Percentiles rank a stretch among this genome's conserved stretches.
Conservation (phyloP, 2,329 filamentous ascomycete genomes). For the Penicillium vulpinum region DNA sequence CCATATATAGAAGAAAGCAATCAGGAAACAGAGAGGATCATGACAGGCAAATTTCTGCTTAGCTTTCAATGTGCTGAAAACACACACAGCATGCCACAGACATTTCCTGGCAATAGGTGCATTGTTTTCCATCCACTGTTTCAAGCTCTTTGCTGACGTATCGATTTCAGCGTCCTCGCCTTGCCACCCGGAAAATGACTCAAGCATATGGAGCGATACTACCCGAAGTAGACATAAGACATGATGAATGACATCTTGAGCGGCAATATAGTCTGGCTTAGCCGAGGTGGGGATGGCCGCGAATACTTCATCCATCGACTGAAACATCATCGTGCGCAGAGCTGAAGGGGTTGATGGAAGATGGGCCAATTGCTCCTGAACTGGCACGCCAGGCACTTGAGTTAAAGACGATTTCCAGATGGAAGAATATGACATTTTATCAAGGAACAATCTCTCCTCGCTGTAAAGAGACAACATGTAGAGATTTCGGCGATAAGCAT, state of each 20-base stretch:
- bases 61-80: not conserved
- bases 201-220: not conserved
- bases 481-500: conserved; percentile 2
- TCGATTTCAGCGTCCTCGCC: not conserved
- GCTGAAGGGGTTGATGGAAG: not conserved
- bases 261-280: not conserved
- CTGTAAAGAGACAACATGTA: conserved; percentile 1
- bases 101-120: not conserved
- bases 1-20: conserved; percentile 2
- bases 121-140: not conserved
- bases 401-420: not conserved
- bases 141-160: not conserved
- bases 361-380: not conserved
- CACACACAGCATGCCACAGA: conserved; percentile 3
- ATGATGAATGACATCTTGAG: not conserved
- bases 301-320: not conserved
- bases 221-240: not conserved
- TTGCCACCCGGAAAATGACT: not conserved
- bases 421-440: conserved; percentile 4
- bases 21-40: conserved; percentile 2
- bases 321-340: not conserved
- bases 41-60: not conserved
- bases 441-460: conserved; percentile 1
- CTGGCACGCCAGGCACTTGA: not conserved
- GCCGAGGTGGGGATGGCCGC: not conserved